A percentile compares a stretch with the other conserved stretches of the same genome.
These are phyloP conservation scores for Didymella exigua DNA, from an alignment of 2,329 filamentous ascomycete species.

Conservation along the genomic window DNA sequence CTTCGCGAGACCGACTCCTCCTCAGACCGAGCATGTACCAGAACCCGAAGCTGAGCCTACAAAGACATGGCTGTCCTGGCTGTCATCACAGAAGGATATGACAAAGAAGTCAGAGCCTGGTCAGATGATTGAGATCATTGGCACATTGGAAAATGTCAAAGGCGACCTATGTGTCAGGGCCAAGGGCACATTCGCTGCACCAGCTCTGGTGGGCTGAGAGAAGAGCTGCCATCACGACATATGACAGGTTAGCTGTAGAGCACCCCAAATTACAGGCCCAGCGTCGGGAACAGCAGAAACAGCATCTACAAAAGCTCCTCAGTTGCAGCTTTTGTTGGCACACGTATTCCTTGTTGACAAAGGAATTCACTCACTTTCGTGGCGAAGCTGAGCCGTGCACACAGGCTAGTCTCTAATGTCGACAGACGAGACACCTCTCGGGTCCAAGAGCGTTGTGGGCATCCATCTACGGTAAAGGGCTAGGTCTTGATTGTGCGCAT, in stretches of 20 bases:
- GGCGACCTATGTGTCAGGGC: constrained; percentile 65
- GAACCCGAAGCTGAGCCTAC: constrained; percentile 32
- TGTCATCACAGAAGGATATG: constrained; percentile 45
- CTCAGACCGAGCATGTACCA: constrained; percentile 31
- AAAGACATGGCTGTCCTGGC: constrained; percentile 39
- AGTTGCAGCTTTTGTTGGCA: background rate
- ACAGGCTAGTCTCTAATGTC: background rate
- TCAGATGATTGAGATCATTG: constrained; percentile 56
- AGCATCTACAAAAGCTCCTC: background rate
- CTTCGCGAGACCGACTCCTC: constrained; percentile 41
- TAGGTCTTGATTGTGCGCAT: background rate
- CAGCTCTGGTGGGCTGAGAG: constrained; percentile 9
- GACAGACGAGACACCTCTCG: background rate
- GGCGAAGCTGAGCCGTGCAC: background rate
- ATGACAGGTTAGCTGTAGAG: background rate
- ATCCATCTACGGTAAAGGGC: background rate
- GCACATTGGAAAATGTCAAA: constrained; percentile 60
- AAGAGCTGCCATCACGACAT: background rate
- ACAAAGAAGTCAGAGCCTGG: constrained; percentile 52
- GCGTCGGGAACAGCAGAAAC: no score
- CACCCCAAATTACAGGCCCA: background rate
- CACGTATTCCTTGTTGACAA: background rate
- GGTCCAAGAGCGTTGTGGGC: background rate
- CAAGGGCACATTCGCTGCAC: constrained; percentile 39
- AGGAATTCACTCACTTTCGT: background rate